Evolutionary conservation across 2,329 filamentous ascomycete species (phyloP).

Genomic region (Rugonectria rugulosa): DNA sequence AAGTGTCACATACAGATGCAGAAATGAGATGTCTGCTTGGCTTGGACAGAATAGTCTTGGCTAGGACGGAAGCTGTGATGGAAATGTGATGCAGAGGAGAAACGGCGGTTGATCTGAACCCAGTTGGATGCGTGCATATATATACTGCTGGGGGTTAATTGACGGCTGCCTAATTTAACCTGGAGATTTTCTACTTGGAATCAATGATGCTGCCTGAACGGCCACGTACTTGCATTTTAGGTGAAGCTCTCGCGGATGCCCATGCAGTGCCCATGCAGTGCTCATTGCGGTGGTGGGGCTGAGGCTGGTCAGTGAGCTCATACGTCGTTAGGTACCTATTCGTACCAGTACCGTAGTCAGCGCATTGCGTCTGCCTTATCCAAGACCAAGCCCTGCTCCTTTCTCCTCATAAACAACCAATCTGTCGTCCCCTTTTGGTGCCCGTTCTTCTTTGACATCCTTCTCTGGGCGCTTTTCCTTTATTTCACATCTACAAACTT

Average conservation of each 20-base stretch:
- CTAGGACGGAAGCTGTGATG: no score
- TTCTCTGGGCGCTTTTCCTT: not conserved
- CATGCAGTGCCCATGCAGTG: no score
- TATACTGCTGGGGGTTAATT: no score
- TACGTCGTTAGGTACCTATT: no score
- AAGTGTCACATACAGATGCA: conserved; percentile 21
- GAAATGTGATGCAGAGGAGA: no score
- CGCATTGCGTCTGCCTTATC: conserved; percentile 17
- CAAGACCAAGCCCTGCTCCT: not conserved
- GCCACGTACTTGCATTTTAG: not conserved
- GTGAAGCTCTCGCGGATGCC: conserved; percentile 17
- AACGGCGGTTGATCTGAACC: no score
- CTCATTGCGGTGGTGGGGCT: conserved; percentile 13
- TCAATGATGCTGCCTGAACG: conserved; percentile 6
- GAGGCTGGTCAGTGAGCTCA: conserved; percentile 15
- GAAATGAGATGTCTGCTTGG: no score
- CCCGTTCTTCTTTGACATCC: not conserved
- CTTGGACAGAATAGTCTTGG: no score
- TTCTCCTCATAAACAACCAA: not conserved
- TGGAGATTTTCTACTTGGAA: no score
- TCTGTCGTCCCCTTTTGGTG: no score
- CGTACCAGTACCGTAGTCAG: no score
- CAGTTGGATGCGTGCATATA: no score
- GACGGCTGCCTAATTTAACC: not conserved
- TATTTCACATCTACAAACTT: not conserved